Base-by-base conservation (phyloP, 345 rosid genomes). In the Eucalyptus coolabah region DNA sequence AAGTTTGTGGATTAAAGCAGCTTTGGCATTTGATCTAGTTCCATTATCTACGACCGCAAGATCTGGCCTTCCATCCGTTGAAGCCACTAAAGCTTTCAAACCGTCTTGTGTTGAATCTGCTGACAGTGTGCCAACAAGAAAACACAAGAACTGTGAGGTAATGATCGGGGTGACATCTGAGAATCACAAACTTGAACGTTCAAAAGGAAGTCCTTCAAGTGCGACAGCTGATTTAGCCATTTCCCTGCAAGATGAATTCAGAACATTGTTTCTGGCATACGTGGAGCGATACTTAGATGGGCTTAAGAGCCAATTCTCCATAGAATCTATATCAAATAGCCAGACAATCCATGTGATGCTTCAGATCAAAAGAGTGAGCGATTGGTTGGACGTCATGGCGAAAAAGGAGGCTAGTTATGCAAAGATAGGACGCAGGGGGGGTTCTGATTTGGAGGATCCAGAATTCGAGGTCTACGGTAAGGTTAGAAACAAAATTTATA, bases 401-500 rank as follows among this genome's bases (percentile, higher is more conserved):
- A 90, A 77, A 17, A 87, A 90, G 59, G 88, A 90, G 50, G 89
- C 83, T 12, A 50, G 14, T 18, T 54, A 89, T 54, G 88, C 88
- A 34, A 91, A 87, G 81, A 88, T 83, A 6, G 87, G 91, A 37
- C 67, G 89, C 47, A 88, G 87, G 50, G 91, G 88, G 50, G 59
- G 89, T 32, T 91, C 85, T 16, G 86, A 19, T 8, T 30, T 91
- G 85, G 87, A 93, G 53, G 92, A 91, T 59, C 87, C 92, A 30
- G 95, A 94, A 88, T 86, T 91, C 24, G 93, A 93, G 89, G 90
- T 94, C 60, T 95, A 92, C 92, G 86, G 92, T 67, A 92, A 94
- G 89, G 91, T 95, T n/a, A 94, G 93, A 91, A 93, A 92, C 90
- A 95, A 95, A 88, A 94, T 97, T 69, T 94, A 95, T 90, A 94